phyloP scores from a whole-genome alignment of 345 rosid species.

The Eutrema yunnanense region DNA sequence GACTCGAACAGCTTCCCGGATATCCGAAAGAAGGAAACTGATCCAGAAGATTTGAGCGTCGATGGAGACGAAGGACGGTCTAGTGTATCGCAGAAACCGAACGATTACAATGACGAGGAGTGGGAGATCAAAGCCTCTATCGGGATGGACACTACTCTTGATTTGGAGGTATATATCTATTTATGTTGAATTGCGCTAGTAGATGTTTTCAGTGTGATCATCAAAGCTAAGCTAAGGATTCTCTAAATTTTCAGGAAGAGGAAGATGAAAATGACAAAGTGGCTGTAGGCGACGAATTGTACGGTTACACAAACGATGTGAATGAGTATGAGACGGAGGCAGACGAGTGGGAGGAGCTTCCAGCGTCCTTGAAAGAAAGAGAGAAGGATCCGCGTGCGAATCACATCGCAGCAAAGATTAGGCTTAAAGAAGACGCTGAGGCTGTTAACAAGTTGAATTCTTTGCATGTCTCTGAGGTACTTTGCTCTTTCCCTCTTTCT shows the following conservation, averaged over 20 bases:
- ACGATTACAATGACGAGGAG: slow-evolving; percentile 54
- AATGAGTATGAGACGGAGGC: slow-evolving; percentile 46
- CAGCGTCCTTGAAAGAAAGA: slow-evolving; percentile 35
- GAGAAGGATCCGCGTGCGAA: slow-evolving; percentile 74
- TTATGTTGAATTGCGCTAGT: not conserved
- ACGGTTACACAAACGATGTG: slow-evolving; percentile 35
- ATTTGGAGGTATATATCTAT: slow-evolving; percentile 44
- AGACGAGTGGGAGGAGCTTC: slow-evolving; percentile 44
- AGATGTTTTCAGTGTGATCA: not conserved
- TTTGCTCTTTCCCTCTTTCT: not conserved
- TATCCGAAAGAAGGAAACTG: slow-evolving; percentile 14
- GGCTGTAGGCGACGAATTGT: slow-evolving; percentile 44
- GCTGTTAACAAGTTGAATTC: slow-evolving; percentile 51
- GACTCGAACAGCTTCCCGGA: slow-evolving; percentile 4
- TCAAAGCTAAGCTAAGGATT: not conserved
- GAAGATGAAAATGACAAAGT: slow-evolving; percentile 66
- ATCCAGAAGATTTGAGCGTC: slow-evolving; percentile 27
- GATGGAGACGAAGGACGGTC: slow-evolving; percentile 16
- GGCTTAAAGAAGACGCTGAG: slow-evolving; percentile 75
- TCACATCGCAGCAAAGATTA: slow-evolving; percentile 50
- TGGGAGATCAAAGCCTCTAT: slow-evolving; percentile 71
- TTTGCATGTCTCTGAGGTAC: slow-evolving; percentile 44
- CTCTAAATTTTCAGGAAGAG: slow-evolving; percentile 54
- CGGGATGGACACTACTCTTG: slow-evolving; percentile 68
- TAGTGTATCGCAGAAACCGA: slow-evolving; percentile 28